phyloP scores from a whole-genome alignment of 2,329 filamentous ascomycete species.

The Ophiocordyceps unilateralis region DNA sequence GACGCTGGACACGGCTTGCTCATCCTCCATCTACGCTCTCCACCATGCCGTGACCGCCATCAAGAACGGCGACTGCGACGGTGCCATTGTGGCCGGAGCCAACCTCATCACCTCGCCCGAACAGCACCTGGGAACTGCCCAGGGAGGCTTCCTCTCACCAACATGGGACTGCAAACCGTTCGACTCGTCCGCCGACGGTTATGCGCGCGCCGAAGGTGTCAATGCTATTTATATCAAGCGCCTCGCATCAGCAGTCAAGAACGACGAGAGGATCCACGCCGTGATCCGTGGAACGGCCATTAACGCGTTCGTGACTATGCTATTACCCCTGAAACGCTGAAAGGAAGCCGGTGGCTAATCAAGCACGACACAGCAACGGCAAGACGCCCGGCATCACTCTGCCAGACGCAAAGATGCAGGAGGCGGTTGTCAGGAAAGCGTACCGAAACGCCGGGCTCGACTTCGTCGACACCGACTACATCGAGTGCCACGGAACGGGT shows the following conservation, averaged over 20 bases:
- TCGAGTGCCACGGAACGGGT: slow-evolving; percentile 35
- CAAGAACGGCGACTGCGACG: slow-evolving; percentile 13
- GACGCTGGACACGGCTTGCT: slow-evolving; percentile 19
- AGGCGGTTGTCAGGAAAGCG: slow-evolving; percentile 20
- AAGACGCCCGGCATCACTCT: slow-evolving; percentile 9
- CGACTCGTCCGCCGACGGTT: slow-evolving; percentile 15
- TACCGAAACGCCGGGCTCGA: slow-evolving; percentile 20
- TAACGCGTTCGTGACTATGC: slow-evolving; percentile 3
- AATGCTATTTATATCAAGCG: slow-evolving; percentile 15
- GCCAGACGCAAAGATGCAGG: slow-evolving; percentile 8
- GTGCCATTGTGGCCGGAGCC: slow-evolving; percentile 17
- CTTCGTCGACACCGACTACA: slow-evolving; percentile 5
- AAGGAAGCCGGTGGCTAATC: too few relatives aligned
- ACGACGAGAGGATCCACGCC: slow-evolving; percentile 8
- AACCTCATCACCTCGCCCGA: slow-evolving; percentile 16
- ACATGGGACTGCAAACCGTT: slow-evolving; percentile 15
- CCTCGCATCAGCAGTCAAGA: slow-evolving; percentile 10
- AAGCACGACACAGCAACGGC: slow-evolving; percentile 4
- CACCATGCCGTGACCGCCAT: slow-evolving; percentile 10
- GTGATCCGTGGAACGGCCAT: slow-evolving; percentile 8
- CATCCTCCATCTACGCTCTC: slow-evolving; percentile 13
- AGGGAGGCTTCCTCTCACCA: slow-evolving; percentile 7
- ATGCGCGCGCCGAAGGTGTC: slow-evolving; percentile 14
- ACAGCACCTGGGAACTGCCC: slow-evolving; percentile 6
- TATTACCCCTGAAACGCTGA: too few relatives aligned